Evolutionary conservation across 805 yeast species (phyloP), one percentile per base, ranked within the genome.

Genomic region (Peterozyma xylosa): DNA sequence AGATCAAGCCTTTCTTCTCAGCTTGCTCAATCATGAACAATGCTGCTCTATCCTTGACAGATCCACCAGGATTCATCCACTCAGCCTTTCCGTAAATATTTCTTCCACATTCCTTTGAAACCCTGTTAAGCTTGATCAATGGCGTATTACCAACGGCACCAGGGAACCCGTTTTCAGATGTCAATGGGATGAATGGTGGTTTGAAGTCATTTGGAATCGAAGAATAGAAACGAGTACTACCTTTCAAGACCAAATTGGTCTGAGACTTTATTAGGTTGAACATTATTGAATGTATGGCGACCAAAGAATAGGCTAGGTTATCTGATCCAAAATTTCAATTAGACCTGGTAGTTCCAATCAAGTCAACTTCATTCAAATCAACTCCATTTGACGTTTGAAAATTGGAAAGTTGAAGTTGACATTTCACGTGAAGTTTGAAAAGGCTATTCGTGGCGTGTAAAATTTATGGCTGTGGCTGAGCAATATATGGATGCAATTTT

Each of bases 101-200:
- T 53, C 90, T 70, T 5, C 87, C 86, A 3, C 78, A 60, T 51
- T 74, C 73, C 17, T 72, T 64, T 34, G 85, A 76, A 18, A 86
- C 62, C 33, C 62, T 64, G 52, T 76, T 74, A 39, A 86, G 68
- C 50, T 74, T 73, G 50, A 90, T 67, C 51, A 90, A 67, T 21
- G 97, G 96, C 3, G 97, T 90, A 63, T 88, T 88, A n/a, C 97
- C 97, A 45, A 89, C 83, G 1, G 96, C 95, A 30, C 79, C 88
- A 3, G 82, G 74, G 45, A 90, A 70, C 11, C 96, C 96, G 11
- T 66, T 62, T 42, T 76, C 73, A 11, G 89, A 70, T 1, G 78
- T 78, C 35, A 84, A 62, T 3, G 95, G 95, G 9, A 76, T 69
- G 55, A 79, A 80, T 2, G 81, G 78, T 3, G 62, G 35, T 11